phyloP scores from a whole-genome alignment of 495 filamentous ascomycete species.

The Penicillium antarcticum region DNA sequence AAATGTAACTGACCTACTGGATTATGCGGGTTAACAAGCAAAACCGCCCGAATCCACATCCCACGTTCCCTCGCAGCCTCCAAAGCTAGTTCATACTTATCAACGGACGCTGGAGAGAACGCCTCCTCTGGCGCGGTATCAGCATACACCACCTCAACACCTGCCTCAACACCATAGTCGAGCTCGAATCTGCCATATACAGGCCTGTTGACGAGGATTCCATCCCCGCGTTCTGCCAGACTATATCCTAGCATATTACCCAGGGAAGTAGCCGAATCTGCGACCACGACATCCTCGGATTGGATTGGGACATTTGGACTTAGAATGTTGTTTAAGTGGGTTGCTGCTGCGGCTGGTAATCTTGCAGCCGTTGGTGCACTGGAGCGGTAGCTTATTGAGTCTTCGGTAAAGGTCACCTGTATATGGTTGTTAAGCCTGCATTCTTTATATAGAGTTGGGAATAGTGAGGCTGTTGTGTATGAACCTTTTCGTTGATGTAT shows the following conservation, averaged over 20 bases:
- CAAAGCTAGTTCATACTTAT: conserved; percentile 32
- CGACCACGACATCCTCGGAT: conserved; percentile 30
- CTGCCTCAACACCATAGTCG: conserved; percentile 34
- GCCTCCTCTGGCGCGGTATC: conserved; percentile 26
- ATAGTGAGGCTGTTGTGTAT: neutral
- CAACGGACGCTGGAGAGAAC: conserved; percentile 24
- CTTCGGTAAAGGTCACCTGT: conserved; percentile 25
- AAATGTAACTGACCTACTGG: conserved; percentile 30
- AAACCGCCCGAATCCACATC: conserved; percentile 19
- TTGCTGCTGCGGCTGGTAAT: conserved; percentile 29
- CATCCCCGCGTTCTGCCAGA: conserved; percentile 43
- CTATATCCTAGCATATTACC: conserved; percentile 38
- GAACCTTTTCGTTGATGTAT: conserved; percentile 33
- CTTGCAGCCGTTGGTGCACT: conserved; percentile 24
- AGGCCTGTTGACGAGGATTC: conserved; percentile 41
- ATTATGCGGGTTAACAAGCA: conserved; percentile 43
- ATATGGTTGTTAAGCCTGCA: neutral
- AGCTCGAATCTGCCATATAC: conserved; percentile 40
- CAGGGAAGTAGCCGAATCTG: conserved; percentile 34
- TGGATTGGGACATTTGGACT: conserved; percentile 28
- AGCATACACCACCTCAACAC: conserved; percentile 35
- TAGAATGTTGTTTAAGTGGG: conserved; percentile 38
- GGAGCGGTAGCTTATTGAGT: conserved; percentile 30
- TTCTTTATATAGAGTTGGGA: neutral
- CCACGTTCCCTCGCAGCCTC: conserved; percentile 11